These are phyloP conservation scores for Pythium sp. DNA, from an alignment of 352 stramenopile genomes.

Conservation along the genomic window DNA sequence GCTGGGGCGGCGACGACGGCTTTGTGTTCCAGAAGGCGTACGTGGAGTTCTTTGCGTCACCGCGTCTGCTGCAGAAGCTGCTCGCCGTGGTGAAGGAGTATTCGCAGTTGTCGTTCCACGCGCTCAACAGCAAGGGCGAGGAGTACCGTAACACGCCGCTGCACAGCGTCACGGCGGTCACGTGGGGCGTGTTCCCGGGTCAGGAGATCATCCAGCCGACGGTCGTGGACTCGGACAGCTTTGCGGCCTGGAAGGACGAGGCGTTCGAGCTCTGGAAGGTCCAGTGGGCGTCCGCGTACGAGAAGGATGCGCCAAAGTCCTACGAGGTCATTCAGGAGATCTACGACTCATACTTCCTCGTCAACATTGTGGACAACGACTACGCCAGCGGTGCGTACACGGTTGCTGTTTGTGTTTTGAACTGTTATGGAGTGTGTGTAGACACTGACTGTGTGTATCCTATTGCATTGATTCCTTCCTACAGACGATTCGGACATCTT, in stretches of 20 bases:
- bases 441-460: not conserved
- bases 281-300: conserved; percentile 97
- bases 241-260: conserved; percentile 94
- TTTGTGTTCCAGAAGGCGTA: conserved; percentile 99
- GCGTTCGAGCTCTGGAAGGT: conserved; percentile 96
- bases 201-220: conserved; percentile 94
- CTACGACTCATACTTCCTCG: conserved; percentile 95
- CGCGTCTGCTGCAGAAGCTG: conserved; percentile 66
- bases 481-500: conserved; percentile 81
- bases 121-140: conserved; percentile 60
- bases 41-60: conserved; percentile 96
- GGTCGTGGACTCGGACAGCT: conserved; percentile 96
- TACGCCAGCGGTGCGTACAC: conserved; percentile 71
- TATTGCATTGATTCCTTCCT: not conserved
- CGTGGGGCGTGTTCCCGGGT: conserved; percentile 97
- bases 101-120: conserved; percentile 76
- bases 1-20: conserved; percentile 94
- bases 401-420: not conserved
- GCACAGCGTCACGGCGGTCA: conserved; percentile 93
- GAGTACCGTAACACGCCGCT: conserved; percentile 73
- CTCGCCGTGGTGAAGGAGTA: conserved; percentile 58
- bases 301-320: conserved; percentile 65
- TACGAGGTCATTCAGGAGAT: conserved; percentile 80
- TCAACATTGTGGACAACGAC: conserved; percentile 99
- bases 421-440: not conserved